Evolutionary conservation across 2,329 filamentous ascomycete species (phyloP), one percentile per base, ranked within the genome.

Genomic region (Alternaria infectoria): DNA sequence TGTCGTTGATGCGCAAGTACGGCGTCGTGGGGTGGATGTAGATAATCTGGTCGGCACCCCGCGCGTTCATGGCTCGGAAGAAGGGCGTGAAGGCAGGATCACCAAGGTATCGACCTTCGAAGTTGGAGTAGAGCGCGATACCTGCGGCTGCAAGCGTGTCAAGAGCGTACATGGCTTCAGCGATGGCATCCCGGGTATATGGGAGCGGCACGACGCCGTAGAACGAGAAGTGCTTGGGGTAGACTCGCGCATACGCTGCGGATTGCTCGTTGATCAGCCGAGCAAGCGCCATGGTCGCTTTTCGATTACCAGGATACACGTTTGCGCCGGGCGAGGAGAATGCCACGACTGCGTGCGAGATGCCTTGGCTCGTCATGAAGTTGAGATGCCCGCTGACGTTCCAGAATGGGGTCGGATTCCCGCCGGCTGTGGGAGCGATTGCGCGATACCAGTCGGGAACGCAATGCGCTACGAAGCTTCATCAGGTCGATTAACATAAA

Each of bases 81-180:
- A 66, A 66, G 7, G 64, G 55, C 12, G 23, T 44, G 23, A 66
- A 55, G 6, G 32, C 8, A 0, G 60, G 2, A 12, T 61, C 28
- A 3, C 60, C 60, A 19, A 66, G 57, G 43, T 63, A 66, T 5
- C 19, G 47, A 12, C 56, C 56, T 17, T 66, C 60, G 11, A 57
- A 61, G 15, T 66, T 66, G n/a, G 54, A 52, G 47, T 60, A 61
- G 6, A 66, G 64, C 5, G 50, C 64, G 15, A 66, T 56, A 6
- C 56, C 61, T 0, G 51, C 45, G 6, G 61, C 61, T 12, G 15
- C 44, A 3, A 66, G 54, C 7, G n/a, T 26, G 5, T 57, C 25
- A 30, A 66, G 44, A 1, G 60, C 60, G 21, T 59, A 64, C 1
- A 51, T 12, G 2, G 58, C 58, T 44, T 64, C 62, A 1, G 32